Conservation (phyloP, 2,329 filamentous ascomycete species). For the Neonectria faginata region DNA sequence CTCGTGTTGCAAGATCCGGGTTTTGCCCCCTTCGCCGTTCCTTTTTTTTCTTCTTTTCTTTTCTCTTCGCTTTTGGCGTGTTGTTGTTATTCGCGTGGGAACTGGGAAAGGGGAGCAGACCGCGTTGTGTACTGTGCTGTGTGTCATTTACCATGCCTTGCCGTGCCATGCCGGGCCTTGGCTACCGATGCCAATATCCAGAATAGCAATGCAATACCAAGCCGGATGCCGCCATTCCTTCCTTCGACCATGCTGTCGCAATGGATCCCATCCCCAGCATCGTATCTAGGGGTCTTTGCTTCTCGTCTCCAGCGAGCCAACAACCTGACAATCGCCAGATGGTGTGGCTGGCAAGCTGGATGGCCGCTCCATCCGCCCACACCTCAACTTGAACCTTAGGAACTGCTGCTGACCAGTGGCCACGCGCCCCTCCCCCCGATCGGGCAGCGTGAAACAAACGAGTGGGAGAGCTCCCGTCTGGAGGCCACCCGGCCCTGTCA, state of each 20-base stretch:
- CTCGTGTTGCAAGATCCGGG: slow-evolving; percentile 7
- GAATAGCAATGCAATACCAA: not conserved
- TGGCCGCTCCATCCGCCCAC: slow-evolving; percentile 8
- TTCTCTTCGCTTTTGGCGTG: not conserved
- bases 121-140: not conserved
- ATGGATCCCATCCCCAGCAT: not conserved
- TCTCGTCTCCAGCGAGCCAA: slow-evolving; percentile 5
- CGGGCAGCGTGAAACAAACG: slow-evolving; percentile 43
- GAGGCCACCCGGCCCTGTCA: slow-evolving; percentile 29
- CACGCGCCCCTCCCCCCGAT: slow-evolving; percentile 32
- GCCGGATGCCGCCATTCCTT: slow-evolving; percentile 1
- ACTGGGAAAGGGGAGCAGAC: not conserved
- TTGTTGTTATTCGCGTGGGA: not conserved
- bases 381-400: not conserved
- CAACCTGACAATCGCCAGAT: slow-evolving; percentile 28
- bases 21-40: not conserved
- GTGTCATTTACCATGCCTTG: not conserved
- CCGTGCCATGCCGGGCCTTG: not conserved
- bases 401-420: slow-evolving; percentile 13
- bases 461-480: too few relatives aligned
- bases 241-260: not conserved
- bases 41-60: too few relatives aligned
- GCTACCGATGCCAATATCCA: not conserved
- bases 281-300: not conserved
- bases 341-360: not conserved